Evolutionary conservation across 2,329 filamentous ascomycete species (phyloP).

Genomic region (Chrysosporium queenslandicum): DNA sequence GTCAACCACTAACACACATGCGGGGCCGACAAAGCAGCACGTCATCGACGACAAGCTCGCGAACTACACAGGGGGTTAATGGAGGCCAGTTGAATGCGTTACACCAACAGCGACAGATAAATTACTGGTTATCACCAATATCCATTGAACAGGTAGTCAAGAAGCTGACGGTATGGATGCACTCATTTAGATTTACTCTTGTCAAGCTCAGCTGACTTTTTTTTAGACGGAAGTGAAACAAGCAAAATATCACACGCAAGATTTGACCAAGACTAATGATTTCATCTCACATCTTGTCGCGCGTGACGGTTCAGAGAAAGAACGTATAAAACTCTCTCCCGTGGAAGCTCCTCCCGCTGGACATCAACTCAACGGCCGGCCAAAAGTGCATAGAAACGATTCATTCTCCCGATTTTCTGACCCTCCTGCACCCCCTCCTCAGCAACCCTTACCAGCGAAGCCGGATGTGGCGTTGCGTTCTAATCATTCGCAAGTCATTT

Average conservation of each 20-base stretch:
- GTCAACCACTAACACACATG: slow-evolving; percentile 54
- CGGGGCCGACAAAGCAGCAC: slow-evolving; percentile 61
- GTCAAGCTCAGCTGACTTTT: slow-evolving; percentile 1
- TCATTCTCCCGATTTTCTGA: slow-evolving; percentile 80
- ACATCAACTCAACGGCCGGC: slow-evolving; percentile 38
- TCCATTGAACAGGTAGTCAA: slow-evolving; percentile 94
- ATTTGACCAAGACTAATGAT: slow-evolving; percentile 69
- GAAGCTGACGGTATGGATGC: slow-evolving; percentile 55
- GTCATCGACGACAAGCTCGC: slow-evolving; percentile 53
- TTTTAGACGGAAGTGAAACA: slow-evolving; percentile 75
- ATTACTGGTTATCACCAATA: slow-evolving; percentile 78
- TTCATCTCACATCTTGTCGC: slow-evolving; percentile 69
- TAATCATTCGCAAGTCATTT: slow-evolving; percentile 36
- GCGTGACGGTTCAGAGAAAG: slow-evolving; percentile 52
- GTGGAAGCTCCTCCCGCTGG: slow-evolving; percentile 35
- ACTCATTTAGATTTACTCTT: neutral
- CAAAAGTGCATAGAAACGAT: slow-evolving; percentile 53
- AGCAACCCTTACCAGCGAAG: slow-evolving; percentile 87
- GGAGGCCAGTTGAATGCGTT: slow-evolving; percentile 48
- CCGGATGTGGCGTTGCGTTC: slow-evolving; percentile 53
- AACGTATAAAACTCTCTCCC: slow-evolving; percentile 40
- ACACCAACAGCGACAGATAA: slow-evolving; percentile 63
- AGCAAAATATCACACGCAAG: slow-evolving; percentile 76
- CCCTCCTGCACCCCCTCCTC: slow-evolving; percentile 83
- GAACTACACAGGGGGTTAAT: slow-evolving; percentile 46